Percentiles rank a stretch among this genome's conserved stretches.
These are phyloP conservation scores for Pseudophaeomoniella oleicola DNA, from an alignment of 2,329 filamentous ascomycete genomes.

Conservation along the genomic window DNA sequence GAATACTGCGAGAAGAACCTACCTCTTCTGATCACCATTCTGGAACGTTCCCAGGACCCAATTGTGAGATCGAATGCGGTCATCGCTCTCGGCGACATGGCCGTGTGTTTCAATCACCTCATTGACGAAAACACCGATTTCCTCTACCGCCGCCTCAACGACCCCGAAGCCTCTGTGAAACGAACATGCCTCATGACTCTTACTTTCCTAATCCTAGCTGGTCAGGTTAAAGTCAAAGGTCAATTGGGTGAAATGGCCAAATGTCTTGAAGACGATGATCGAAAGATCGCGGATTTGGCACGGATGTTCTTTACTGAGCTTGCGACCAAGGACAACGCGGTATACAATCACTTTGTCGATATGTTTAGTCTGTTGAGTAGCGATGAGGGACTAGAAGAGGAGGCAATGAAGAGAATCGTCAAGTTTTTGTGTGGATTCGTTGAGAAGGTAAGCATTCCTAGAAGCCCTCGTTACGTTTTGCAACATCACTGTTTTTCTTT, in stretches of 20 bases:
- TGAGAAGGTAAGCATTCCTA: constrained; percentile 63
- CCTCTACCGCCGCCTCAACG: constrained; percentile 82
- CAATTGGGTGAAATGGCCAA: constrained; percentile 99
- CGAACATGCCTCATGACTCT: constrained; percentile 96
- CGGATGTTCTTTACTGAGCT: constrained; percentile 98
- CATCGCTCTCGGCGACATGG: constrained; percentile 95
- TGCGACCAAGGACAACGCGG: constrained; percentile 94
- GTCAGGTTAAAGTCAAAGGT: constrained; percentile 98
- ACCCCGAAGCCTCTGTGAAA: constrained; percentile 79
- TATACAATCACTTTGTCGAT: constrained; percentile 98
- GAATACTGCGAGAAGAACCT: constrained; percentile 94
- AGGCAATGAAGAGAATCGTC: constrained; percentile 71
- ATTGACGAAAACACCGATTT: constrained; percentile 99
- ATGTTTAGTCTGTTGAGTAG: constrained; percentile 92
- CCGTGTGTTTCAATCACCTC: constrained; percentile 96
- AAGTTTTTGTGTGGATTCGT: constrained; percentile 92
- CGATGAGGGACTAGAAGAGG: constrained; percentile 56
- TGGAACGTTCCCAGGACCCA: constrained; percentile 84
- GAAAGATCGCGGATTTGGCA: constrained; percentile 81
- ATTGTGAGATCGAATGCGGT: constrained; percentile 93
- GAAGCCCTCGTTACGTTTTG: not conserved
- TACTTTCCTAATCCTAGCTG: constrained; percentile 90
- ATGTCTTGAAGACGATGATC: constrained; percentile 91
- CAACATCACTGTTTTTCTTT: constrained; percentile 5
- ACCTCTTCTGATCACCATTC: constrained; percentile 88